These are phyloP conservation scores for Phylloporus arenicola DNA, from an alignment of 768 basidiomycete genomes.

Conservation along the genomic window DNA sequence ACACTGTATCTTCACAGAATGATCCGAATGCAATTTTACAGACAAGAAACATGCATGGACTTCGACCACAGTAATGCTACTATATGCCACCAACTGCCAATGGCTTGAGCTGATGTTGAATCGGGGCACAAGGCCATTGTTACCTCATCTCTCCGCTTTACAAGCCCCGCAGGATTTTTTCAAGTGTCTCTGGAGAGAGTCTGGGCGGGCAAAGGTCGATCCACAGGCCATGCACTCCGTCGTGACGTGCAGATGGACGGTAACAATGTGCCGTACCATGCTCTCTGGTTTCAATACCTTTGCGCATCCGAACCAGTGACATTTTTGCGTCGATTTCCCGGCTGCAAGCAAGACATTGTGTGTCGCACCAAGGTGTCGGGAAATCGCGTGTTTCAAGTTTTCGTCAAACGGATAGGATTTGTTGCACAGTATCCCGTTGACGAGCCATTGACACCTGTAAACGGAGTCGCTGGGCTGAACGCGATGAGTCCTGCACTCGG, in stretches of 20 bases:
- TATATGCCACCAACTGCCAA: neutral
- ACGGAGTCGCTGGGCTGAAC: neutral
- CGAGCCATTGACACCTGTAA: conserved; percentile 7
- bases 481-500: neutral
- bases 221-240: conserved; percentile 16
- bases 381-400: conserved; percentile 11
- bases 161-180: conserved; percentile 13
- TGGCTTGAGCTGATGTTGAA: neutral
- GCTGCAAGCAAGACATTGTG: conserved; percentile 6
- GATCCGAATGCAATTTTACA: neutral
- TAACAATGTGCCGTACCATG: conserved; percentile 18
- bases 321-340: conserved; percentile 7
- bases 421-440: conserved; percentile 8
- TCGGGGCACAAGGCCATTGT: neutral
- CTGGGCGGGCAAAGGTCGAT: conserved; percentile 20
- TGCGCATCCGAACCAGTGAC: conserved; percentile 16
- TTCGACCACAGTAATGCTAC: neutral
- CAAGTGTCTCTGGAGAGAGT: conserved; percentile 23
- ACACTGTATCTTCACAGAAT: too few relatives aligned
- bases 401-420: neutral
- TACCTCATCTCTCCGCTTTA: neutral
- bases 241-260: conserved; percentile 17
- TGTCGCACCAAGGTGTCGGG: conserved; percentile 2
- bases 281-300: conserved; percentile 25
- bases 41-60: neutral